Base-by-base conservation (phyloP, 73 alveolate species). In the Symbiodinium natans region DNA sequence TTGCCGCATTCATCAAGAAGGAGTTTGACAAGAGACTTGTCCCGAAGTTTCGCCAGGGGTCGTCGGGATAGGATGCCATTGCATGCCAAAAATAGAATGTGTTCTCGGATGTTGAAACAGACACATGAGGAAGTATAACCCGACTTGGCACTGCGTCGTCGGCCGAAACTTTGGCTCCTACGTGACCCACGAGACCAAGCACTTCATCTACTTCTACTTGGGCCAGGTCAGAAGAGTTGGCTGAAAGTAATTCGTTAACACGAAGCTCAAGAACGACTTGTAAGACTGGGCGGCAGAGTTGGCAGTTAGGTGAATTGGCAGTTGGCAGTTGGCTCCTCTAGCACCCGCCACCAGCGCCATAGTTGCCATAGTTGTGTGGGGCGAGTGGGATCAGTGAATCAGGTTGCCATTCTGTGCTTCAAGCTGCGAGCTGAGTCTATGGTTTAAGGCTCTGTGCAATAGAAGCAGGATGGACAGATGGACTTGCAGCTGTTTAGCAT, bases 101-200 rank as follows among this genome's bases (percentile, higher is more conserved):
- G n/a, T n/a, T n/a, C n/a, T n/a, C n/a, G n/a, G n/a, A n/a, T n/a
- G n/a, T n/a, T n/a, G n/a, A n/a, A n/a, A n/a, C 29, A 13, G 15
- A 11, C 80, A 23, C 8, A 29, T 63, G n/a, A 77, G 99, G 99
- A 99, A 99, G 99, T 99, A 99, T 99, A 99, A 99, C 99, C 99
- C 99, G 33, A 99, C 99, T 52, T 99, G 99, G 99, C 99, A 99
- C 95, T 99, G 99, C 95, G 99, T 99, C 83, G 99, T 99, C 33
- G 99, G 99, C 38, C 99, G 99, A 85, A 99, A 99, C 99, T 99
- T 99, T 99, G 99, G 99, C 31, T 99, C 99, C 84, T 99, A 99
- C 99, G 99, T 99, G 83, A 99, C 99, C 92, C 99, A 99, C 96
- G 99, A 99, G 99, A 99, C 99, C 68, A 99, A 99, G 99, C 99